phyloP scores from a whole-genome alignment of 495 filamentous ascomycete species.

The Aspergillus olivimuriae region DNA sequence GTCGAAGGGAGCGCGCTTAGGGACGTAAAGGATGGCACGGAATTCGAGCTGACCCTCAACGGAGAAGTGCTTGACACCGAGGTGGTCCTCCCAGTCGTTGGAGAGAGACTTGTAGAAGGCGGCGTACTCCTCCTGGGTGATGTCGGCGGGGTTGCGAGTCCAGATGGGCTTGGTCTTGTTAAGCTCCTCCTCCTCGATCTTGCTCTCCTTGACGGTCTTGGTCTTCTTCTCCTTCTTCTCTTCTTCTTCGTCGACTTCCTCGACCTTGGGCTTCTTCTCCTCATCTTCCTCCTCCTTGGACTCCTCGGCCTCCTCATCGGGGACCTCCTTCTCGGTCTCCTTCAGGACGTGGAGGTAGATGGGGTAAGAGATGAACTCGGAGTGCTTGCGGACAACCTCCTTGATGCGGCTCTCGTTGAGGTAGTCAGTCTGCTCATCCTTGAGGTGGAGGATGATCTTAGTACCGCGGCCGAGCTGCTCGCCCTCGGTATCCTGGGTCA shows the following conservation, averaged over 20 bases:
- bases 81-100: constrained; percentile 99
- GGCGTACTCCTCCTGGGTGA: constrained; percentile 94
- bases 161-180: constrained; percentile 99
- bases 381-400: constrained; percentile 99
- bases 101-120: constrained; percentile 99
- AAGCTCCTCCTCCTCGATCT: constrained; percentile 97
- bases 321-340: constrained; percentile 98
- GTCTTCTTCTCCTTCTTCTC: constrained; percentile 91
- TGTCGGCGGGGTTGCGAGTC: constrained; percentile 96
- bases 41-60: constrained; percentile 99
- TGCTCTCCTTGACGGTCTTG: constrained; percentile 98
- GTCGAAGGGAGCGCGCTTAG: constrained; percentile 99
- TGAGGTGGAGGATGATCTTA: constrained; percentile 96
- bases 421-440: constrained; percentile 98
- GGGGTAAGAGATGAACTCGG: constrained; percentile 99
- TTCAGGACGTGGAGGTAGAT: constrained; percentile 99
- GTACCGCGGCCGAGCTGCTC: constrained; percentile 89
- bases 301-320: constrained; percentile 85
- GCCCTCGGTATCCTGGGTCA: constrained; percentile 83
- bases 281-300: constrained; percentile 73
- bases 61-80: constrained; percentile 99
- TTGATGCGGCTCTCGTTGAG: constrained; percentile 98
- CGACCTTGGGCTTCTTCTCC: constrained; percentile 76
- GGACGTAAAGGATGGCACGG: constrained; percentile 98
- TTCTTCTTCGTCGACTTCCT: constrained; percentile 72